Percentiles rank a stretch among this genome's conserved stretches.
Evolutionary conservation across 495 filamentous ascomycete species (phyloP).

Genomic region (Tuber microsphaerosporum): DNA sequence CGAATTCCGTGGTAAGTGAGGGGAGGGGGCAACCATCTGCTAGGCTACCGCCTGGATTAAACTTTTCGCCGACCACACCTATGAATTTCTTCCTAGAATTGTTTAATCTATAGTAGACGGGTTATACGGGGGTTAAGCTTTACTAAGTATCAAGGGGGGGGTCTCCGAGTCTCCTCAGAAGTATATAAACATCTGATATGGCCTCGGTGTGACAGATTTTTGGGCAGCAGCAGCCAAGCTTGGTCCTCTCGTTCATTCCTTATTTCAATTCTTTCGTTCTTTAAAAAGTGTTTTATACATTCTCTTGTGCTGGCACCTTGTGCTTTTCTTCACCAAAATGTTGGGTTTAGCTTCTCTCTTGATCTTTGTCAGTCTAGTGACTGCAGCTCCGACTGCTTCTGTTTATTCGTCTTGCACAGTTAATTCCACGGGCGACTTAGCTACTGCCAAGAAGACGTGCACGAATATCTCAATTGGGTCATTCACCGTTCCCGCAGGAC

Average conservation of each 20-base stretch:
- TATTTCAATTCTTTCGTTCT: neutral
- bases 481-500: slow-evolving; percentile 48
- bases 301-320: neutral
- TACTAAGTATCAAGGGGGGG: neutral
- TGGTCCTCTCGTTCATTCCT: neutral
- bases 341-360: neutral
- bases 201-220: neutral
- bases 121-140: neutral
- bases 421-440: slow-evolving; percentile 40
- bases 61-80: neutral
- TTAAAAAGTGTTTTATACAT: neutral
- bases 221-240: neutral
- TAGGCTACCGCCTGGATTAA: neutral
- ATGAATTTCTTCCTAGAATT: neutral
- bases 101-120: neutral
- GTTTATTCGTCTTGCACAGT: slow-evolving; percentile 45
- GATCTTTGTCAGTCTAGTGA: neutral
- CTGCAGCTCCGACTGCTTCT: neutral
- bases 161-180: neutral
- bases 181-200: neutral
- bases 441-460: slow-evolving; percentile 46
- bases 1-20: too few relatives aligned
- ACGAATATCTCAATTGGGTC: slow-evolving; percentile 46
- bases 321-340: neutral
- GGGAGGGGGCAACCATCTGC: neutral